Conservation (phyloP, 768 basidiomycete species). For the Kwoniella heveanensis region DNA sequence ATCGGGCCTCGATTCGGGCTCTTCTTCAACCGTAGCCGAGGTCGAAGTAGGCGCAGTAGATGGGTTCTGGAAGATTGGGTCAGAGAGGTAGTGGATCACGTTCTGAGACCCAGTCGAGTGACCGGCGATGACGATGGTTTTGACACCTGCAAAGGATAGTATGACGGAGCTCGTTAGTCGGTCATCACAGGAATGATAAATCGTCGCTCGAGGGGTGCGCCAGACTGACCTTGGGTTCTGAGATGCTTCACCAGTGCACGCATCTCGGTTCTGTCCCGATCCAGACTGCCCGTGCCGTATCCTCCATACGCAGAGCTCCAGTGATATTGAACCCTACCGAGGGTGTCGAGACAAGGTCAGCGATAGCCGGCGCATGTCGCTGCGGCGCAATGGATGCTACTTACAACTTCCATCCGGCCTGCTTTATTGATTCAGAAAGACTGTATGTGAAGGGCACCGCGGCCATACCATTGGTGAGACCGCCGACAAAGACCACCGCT, state of each 20-base stretch:
- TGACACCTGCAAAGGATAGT: constrained; percentile 26
- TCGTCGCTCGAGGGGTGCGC: no score
- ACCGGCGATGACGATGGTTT: constrained; percentile 50
- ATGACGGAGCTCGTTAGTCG: background rate
- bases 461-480: constrained; percentile 46
- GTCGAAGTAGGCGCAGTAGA: background rate
- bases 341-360: no score
- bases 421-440: constrained; percentile 30
- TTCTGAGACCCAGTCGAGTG: constrained; percentile 55
- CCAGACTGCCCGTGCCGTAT: constrained; percentile 41
- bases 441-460: constrained; percentile 30
- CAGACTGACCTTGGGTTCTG: constrained; percentile 32
- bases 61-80: constrained; percentile 7
- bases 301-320: constrained; percentile 48
- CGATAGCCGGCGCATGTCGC: background rate
- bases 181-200: no score
- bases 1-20: background rate
- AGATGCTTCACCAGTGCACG: constrained; percentile 44
- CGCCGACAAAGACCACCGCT: constrained; percentile 50
- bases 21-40: background rate
- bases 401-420: constrained; percentile 49
- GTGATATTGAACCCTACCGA: constrained; percentile 50
- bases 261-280: constrained; percentile 47
- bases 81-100: constrained; percentile 47
- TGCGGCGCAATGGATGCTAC: constrained; percentile 10